Evolutionary conservation across 2,329 filamentous ascomycete species (phyloP).

Genomic region (Fusarium coffeatum): DNA sequence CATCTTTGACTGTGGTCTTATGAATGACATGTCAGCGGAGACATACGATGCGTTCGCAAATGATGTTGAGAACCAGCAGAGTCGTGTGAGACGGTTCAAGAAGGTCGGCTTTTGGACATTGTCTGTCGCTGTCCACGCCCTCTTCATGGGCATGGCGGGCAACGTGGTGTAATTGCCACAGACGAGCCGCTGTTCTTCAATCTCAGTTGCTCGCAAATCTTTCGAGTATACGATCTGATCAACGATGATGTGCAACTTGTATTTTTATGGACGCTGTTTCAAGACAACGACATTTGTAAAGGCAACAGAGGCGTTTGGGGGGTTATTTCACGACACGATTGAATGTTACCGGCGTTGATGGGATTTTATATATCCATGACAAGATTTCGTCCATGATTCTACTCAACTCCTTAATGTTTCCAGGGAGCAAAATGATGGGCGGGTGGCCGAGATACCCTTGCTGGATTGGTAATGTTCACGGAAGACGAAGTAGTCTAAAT

Average conservation of each 20-base stretch:
- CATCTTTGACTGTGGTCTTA: slow-evolving; percentile 89
- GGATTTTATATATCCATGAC: slow-evolving; percentile 19
- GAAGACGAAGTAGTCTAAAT: slow-evolving; percentile 15
- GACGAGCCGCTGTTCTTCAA: slow-evolving; percentile 15
- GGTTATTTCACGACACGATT: slow-evolving; percentile 6
- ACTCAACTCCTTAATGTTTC: slow-evolving; percentile 24
- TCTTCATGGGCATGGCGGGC: slow-evolving; percentile 95
- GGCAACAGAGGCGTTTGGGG: slow-evolving; percentile 37
- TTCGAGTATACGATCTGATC: slow-evolving; percentile 11
- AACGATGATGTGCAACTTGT: slow-evolving; percentile 27
- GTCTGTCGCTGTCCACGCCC: slow-evolving; percentile 88
- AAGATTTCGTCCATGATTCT: slow-evolving; percentile 10
- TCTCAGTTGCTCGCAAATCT: not conserved
- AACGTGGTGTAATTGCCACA: slow-evolving; percentile 66
- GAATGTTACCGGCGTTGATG: slow-evolving; percentile 20
- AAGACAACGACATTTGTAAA: slow-evolving; percentile 23
- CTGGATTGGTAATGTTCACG: slow-evolving; percentile 25
- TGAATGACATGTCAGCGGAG: slow-evolving; percentile 93
- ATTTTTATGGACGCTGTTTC: slow-evolving; percentile 17
- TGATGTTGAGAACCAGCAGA: slow-evolving; percentile 90
- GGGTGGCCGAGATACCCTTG: slow-evolving; percentile 36
- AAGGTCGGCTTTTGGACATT: slow-evolving; percentile 98
- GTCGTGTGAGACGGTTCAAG: slow-evolving; percentile 85
- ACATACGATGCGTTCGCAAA: slow-evolving; percentile 94
- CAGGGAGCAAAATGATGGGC: slow-evolving; percentile 12